phyloP scores from a whole-genome alignment of 352 stramenopile genomes.

The Pythium volutum region DNA sequence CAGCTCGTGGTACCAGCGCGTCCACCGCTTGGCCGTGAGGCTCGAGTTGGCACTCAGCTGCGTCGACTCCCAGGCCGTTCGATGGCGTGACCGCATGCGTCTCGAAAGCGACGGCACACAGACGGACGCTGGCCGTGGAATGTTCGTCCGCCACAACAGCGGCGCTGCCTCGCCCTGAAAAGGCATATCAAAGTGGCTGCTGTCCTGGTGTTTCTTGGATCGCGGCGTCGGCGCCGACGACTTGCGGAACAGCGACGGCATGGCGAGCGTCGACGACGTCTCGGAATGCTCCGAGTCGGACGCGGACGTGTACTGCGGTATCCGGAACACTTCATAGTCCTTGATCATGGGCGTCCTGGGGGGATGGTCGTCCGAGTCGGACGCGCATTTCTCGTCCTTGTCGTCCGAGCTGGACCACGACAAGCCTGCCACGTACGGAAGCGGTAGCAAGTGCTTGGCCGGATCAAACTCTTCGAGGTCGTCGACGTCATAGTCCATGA shows the following conservation, averaged over 20 bases:
- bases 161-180: conserved; percentile 39
- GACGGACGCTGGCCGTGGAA: conserved; percentile 56
- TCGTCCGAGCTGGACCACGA: conserved; percentile 13
- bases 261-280: conserved; percentile 32
- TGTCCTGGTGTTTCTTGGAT: conserved; percentile 24
- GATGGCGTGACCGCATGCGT: conserved; percentile 33
- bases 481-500: conserved; percentile 25
- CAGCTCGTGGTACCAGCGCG: conserved; percentile 56
- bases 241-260: conserved; percentile 46
- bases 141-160: conserved; percentile 47
- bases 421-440: neutral
- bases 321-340: conserved; percentile 34
- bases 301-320: conserved; percentile 25
- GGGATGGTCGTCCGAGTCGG: conserved; percentile 19
- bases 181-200: conserved; percentile 17
- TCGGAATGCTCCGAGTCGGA: conserved; percentile 65
- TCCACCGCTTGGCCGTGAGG: conserved; percentile 57
- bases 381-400: conserved; percentile 30
- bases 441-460: conserved; percentile 8
- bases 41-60: conserved; percentile 59
- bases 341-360: conserved; percentile 15
- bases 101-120: conserved; percentile 44
- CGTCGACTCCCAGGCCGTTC: conserved; percentile 58
- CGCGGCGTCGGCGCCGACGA: conserved; percentile 55
- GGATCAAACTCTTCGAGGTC: conserved; percentile 34